phyloP scores from a whole-genome alignment of 371 early-diverging fungal species.

The Umbelopsis sp. region DNA sequence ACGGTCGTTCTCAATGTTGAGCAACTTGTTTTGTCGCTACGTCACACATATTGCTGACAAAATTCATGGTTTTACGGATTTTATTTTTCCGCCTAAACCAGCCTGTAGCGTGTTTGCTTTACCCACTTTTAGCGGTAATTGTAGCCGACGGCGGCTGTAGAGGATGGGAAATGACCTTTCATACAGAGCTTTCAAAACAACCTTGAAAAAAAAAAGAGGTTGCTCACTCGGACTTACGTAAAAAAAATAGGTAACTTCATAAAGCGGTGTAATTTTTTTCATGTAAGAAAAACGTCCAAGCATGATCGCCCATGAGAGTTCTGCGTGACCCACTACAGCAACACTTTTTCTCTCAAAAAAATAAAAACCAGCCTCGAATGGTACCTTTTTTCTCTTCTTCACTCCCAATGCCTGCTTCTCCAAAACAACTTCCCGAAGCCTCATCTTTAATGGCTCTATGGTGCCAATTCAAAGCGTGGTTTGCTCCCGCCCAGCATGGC shows the following conservation, averaged over 20 bases:
- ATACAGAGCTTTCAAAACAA: no score
- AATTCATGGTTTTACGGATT: background rate
- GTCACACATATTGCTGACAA: conserved; percentile 4
- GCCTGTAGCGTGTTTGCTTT: background rate
- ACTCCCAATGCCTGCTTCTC: background rate
- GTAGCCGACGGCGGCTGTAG: background rate
- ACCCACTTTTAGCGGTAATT: background rate
- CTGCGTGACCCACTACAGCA: background rate
- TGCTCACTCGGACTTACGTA: background rate
- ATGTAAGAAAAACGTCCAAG: background rate
- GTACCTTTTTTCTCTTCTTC: background rate
- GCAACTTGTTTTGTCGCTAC: conserved; percentile 9
- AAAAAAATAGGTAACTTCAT: background rate
- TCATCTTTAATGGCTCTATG: background rate
- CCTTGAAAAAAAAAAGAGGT: no score
- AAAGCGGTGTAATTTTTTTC: background rate
- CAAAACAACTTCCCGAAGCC: background rate
- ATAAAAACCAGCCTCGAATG: background rate
- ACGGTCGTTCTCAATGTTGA: background rate
- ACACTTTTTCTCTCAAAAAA: background rate
- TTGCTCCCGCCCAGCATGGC: background rate
- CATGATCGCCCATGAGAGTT: background rate
- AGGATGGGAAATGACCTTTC: no score
- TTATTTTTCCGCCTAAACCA: no score
- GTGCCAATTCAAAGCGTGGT: conserved; percentile 4